Conservation (phyloP, 2,329 filamentous ascomycete species). For the Diatrype stigma region DNA sequence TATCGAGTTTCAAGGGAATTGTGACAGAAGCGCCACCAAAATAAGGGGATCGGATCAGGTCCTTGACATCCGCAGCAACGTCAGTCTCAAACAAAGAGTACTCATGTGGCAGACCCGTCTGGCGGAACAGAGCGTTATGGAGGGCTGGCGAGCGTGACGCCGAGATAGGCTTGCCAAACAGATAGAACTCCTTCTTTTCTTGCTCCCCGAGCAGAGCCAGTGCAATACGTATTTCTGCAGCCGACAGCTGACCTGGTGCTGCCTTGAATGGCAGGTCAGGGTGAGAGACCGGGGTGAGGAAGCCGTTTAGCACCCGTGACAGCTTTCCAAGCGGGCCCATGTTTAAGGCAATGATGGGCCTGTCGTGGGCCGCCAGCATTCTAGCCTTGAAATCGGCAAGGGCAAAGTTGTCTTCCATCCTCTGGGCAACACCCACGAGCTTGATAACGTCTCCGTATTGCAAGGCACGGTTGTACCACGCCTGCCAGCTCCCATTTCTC, state of each 20-base stretch:
- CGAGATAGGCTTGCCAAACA: constrained; percentile 83
- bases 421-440: constrained; percentile 76
- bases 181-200: constrained; percentile 69
- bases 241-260: constrained; percentile 88
- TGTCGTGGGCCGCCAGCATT: constrained; percentile 67
- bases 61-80: constrained; percentile 53
- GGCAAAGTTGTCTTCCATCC: constrained; percentile 80
- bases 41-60: constrained; percentile 62
- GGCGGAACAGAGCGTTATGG: constrained; percentile 79
- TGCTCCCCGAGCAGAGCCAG: constrained; percentile 77
- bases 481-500: constrained; percentile 89
- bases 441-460: constrained; percentile 94
- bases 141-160: constrained; percentile 82
- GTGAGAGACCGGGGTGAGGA: constrained; percentile 93
- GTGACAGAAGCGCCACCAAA: constrained; percentile 96
- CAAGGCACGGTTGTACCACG: constrained; percentile 83
- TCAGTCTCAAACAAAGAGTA: constrained; percentile 77
- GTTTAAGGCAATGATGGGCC: constrained; percentile 91
- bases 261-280: constrained; percentile 86
- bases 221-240: constrained; percentile 78
- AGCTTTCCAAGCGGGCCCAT: constrained; percentile 88
- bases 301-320: constrained; percentile 83
- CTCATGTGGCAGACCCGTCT: constrained; percentile 76
- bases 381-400: constrained; percentile 76
- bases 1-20: constrained; percentile 87